Evolutionary conservation across 371 early-diverging fungal species (phyloP).

Genomic region (Rhizopus stolonifer): DNA sequence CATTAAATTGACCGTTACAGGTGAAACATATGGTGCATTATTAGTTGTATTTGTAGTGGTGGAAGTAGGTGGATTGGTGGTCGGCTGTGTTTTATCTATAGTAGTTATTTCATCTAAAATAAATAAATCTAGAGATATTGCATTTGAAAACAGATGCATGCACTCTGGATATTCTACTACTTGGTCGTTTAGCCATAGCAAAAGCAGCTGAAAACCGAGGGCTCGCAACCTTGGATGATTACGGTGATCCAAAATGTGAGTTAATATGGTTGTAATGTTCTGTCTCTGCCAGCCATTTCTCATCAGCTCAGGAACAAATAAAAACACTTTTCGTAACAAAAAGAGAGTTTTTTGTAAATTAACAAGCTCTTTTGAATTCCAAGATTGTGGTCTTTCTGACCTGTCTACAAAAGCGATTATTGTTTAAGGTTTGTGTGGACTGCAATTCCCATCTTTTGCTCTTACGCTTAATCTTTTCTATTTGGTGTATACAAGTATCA

Average conservation of each 20-base stretch:
- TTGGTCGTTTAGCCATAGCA: conserved; percentile 71
- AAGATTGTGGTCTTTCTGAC: conserved; percentile 51
- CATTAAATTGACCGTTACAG: neutral
- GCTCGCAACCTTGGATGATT: conserved; percentile 73
- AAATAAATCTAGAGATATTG: conserved; percentile 66
- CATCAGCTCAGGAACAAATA: conserved; percentile 68
- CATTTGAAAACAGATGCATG: conserved; percentile 62
- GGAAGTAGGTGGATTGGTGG: neutral
- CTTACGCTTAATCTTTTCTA: conserved; percentile 75
- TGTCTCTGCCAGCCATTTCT: conserved; percentile 72
- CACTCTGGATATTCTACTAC: conserved; percentile 63
- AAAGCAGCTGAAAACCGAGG: conserved; percentile 74
- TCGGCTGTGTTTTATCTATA: neutral
- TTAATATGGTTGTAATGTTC: conserved; percentile 57
- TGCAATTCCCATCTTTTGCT: neutral
- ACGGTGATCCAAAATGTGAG: conserved; percentile 55
- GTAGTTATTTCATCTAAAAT: conserved; percentile 55
- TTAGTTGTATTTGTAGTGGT: neutral
- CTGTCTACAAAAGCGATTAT: conserved; percentile 20
- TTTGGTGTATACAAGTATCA: conserved; percentile 69
- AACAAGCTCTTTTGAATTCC: conserved; percentile 65
- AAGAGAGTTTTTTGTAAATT: conserved; percentile 64
- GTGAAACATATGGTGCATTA: conserved; percentile 10
- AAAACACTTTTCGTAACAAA: conserved; percentile 67
- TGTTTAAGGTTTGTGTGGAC: neutral